These are phyloP conservation scores for Camillea tinctor DNA, from an alignment of 2,329 filamentous ascomycete genomes.

Conservation along the genomic window DNA sequence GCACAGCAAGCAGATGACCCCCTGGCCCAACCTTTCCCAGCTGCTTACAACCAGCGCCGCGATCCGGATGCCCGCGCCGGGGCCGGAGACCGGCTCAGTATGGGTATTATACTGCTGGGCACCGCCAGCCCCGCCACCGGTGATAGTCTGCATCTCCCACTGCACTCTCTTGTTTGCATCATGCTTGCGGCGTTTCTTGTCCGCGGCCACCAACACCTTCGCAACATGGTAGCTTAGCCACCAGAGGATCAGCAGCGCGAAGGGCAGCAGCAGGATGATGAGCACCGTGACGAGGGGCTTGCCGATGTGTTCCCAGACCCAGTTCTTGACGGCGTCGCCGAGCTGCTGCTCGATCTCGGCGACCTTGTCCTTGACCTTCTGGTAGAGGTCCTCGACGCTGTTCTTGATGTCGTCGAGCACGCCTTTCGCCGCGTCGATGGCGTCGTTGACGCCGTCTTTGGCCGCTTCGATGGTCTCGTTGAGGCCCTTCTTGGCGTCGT, in stretches of 20 bases:
- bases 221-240: conserved; percentile 1
- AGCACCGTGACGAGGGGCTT: conserved; percentile 4
- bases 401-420: not conserved
- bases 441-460: not conserved
- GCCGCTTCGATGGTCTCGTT: not conserved
- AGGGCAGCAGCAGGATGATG: conserved; percentile 5
- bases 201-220: not conserved
- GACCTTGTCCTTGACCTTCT: conserved; percentile 8
- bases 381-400: conserved; percentile 1
- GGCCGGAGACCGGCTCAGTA: too few relatives aligned
- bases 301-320: conserved; percentile 10
- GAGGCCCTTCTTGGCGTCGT: conserved; percentile 3
- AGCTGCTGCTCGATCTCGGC: conserved; percentile 2
- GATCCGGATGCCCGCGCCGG: not conserved
- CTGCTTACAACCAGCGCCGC: not conserved
- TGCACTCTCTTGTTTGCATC: not conserved
- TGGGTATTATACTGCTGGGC: too few relatives aligned
- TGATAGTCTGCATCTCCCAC: not conserved
- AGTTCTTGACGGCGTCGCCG: conserved; percentile 1
- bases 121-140: not conserved
- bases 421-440: conserved; percentile 2
- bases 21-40: conserved; percentile 8
- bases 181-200: not conserved
- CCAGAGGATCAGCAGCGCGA: conserved; percentile 4
- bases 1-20: conserved; percentile 4